Base-by-base conservation (phyloP, 352 stramenopile genomes). In the Heterotrichella gracilis region DNA sequence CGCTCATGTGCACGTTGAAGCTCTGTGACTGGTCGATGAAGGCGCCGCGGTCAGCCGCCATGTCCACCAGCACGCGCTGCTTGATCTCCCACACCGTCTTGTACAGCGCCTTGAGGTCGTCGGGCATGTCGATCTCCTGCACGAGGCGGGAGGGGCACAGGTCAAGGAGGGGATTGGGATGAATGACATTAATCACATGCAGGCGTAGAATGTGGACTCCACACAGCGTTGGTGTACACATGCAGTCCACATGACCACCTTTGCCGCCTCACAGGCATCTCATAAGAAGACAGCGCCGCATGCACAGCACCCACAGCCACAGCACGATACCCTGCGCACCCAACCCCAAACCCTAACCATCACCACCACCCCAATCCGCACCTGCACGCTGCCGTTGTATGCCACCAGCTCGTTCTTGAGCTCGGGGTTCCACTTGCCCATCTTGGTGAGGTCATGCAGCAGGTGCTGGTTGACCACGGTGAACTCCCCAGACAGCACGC, bases 61-160 rank as follows among this genome's bases (percentile, higher is more conserved):
- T 85, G 73, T 99, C 91, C 40, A 99, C 79, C 71, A 99, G 84
- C 4, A 82, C 72, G 75, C 90, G 88, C 77, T 98, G 92, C 76
- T 95, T 94, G 80, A 98, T 96, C 77, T 98, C 93, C 92, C 92
- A 99, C 69, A 97, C 91, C 0, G 93, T 99, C 81, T 97, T 98
- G 84, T 97, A 98, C 22, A 98, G 86, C 23, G 93, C 85, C 73
- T 90, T 87, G 71, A 90, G 76, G 21, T 81, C 69, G 21, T 80
- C 74, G 17, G 86, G 84, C 42, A 90, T 84, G 22, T 68, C 71
- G 22, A 92, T 82, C 69, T 88, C 86, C 70, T 76, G 73, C 22
- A 74, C 71, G n/a, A n/a, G n/a, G n/a, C n/a, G n/a, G n/a, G n/a
- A n/a, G n/a, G n/a, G n/a, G n/a, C n/a, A n/a, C n/a, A n/a, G n/a